Percentiles rank a stretch among this genome's conserved stretches.
phyloP scores from a whole-genome alignment of 306 rosid species.

The Begonia peltatifolia region DNA sequence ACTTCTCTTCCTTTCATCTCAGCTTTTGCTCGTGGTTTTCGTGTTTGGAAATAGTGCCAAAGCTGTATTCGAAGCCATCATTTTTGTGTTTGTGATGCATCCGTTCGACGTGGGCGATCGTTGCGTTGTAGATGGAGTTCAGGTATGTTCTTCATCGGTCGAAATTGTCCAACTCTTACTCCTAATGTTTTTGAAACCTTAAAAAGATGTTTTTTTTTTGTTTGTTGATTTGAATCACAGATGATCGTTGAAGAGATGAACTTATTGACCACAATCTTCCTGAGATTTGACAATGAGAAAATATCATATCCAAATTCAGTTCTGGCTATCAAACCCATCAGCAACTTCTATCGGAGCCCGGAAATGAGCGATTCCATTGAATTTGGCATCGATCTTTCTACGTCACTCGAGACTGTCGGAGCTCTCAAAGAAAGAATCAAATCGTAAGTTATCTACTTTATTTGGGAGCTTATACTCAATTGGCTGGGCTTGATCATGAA shows the following conservation, averaged over 20 bases:
- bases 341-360: conserved; percentile 83
- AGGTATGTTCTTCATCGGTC: conserved; percentile 28
- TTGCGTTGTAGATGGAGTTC: conserved; percentile 76
- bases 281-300: conserved; percentile 75
- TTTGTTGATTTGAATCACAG: conserved; percentile 18
- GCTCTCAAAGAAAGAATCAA: conserved; percentile 45
- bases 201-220: no score
- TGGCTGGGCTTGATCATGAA: not conserved
- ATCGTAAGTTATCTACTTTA: conserved; percentile 25
- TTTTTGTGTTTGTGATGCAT: conserved; percentile 82
- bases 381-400: conserved; percentile 52
- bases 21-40: conserved; percentile 52
- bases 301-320: conserved; percentile 75
- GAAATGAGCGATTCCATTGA: conserved; percentile 67
- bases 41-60: conserved; percentile 64
- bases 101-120: conserved; percentile 92
- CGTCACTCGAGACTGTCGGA: conserved; percentile 55
- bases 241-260: conserved; percentile 90
- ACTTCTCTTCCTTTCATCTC: conserved; percentile 63
- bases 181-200: no score
- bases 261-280: conserved; percentile 60
- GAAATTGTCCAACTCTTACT: no score
- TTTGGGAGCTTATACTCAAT: not conserved
- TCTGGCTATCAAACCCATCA: conserved; percentile 63
- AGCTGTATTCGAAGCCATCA: conserved; percentile 75